phyloP scores from a whole-genome alignment of 305 asterid genomes.

The Euphrasia arctica region DNA sequence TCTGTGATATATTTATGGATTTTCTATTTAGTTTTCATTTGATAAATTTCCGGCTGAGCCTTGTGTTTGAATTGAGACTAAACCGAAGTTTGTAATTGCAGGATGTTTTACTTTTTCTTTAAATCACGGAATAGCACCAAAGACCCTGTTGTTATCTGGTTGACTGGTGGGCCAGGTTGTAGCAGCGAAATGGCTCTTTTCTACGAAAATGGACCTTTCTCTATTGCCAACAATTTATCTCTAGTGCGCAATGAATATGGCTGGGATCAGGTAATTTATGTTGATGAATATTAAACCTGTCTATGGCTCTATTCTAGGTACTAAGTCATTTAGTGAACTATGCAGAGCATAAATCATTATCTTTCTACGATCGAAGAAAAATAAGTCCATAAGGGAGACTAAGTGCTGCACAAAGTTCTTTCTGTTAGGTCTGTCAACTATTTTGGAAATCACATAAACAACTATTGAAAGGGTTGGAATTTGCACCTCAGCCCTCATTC shows the following conservation, averaged over 20 bases:
- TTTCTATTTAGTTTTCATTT: background rate
- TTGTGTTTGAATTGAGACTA: slow-evolving; percentile 24
- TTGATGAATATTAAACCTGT: slow-evolving; percentile 14
- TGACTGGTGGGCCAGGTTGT: slow-evolving; percentile 99
- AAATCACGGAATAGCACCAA: slow-evolving; percentile 75
- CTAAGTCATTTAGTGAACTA: background rate
- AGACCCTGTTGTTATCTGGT: slow-evolving; percentile 96
- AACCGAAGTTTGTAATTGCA: slow-evolving; percentile 35
- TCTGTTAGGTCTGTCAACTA: no score
- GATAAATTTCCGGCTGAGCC: slow-evolving; percentile 3
- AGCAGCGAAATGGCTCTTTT: slow-evolving; percentile 98
- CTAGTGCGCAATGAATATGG: slow-evolving; percentile 86
- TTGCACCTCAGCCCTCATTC: no score
- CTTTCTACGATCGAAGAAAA: slow-evolving; percentile 8
- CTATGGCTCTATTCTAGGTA: slow-evolving; percentile 6
- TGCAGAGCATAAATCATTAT: background rate
- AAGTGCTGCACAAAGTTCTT: background rate
- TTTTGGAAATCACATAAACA: no score
- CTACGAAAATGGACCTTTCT: slow-evolving; percentile 95
- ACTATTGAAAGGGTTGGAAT: no score
- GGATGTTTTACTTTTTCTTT: slow-evolving; percentile 95
- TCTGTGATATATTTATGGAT: slow-evolving; percentile 10
- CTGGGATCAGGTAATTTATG: slow-evolving; percentile 77
- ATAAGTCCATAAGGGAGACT: background rate
- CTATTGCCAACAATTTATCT: slow-evolving; percentile 62